Conservation (phyloP, 2,329 filamentous ascomycete species). For the Fusarium annulatum region DNA sequence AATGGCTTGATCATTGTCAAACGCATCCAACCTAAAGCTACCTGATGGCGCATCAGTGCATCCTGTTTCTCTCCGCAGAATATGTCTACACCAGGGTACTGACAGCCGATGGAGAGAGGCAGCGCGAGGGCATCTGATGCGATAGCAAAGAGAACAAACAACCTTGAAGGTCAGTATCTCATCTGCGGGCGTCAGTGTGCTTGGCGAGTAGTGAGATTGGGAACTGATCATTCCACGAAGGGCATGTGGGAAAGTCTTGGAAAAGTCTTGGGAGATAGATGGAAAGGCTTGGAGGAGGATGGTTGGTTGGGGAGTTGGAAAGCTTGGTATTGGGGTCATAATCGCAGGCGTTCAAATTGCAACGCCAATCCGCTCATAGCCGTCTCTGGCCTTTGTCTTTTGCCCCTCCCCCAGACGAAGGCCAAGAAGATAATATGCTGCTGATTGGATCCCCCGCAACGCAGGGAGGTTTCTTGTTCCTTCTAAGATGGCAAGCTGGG, state of each 20-base stretch:
- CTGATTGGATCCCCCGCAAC: conserved; percentile 29
- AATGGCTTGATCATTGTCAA: conserved; percentile 1
- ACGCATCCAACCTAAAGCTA: background rate
- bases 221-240: conserved; percentile 16
- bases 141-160: background rate
- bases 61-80: background rate
- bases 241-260: conserved; percentile 33
- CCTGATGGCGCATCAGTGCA: background rate
- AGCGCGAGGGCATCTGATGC: background rate
- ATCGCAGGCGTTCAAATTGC: conserved; percentile 3
- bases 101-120: background rate
- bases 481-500: background rate
- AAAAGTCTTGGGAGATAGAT: conserved; percentile 27
- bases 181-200: conserved; percentile 14
- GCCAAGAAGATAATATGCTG: conserved; percentile 25
- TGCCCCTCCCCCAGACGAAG: conserved; percentile 37
- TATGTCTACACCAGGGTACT: background rate
- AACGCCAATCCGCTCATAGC: conserved; percentile 25
- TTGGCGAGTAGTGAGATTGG: conserved; percentile 23
- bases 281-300: conserved; percentile 1
- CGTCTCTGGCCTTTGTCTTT: conserved; percentile 17
- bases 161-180: conserved; percentile 5
- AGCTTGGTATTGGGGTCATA: conserved; percentile 29
- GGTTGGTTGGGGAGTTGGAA: conserved; percentile 25
- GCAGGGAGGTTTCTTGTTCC: conserved; percentile 17